These are phyloP conservation scores for Borovskyia barvae DNA, from an alignment of 208 protist genomes.

Conservation along the genomic window DNA sequence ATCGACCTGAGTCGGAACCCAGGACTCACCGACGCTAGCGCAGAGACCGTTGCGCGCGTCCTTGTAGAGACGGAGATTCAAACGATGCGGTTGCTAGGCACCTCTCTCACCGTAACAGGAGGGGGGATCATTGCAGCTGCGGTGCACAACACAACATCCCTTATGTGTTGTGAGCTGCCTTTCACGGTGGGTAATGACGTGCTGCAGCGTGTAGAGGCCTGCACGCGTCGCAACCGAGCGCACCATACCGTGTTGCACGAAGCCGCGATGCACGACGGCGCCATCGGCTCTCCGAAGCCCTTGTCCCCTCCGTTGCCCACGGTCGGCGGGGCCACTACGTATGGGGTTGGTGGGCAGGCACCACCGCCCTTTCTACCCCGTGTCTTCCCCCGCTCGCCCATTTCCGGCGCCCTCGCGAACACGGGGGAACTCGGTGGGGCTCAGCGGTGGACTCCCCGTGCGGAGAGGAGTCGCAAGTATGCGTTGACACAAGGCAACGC, in stretches of 20 bases:
- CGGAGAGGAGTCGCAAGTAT: too few species aligned
- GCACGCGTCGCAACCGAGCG: constrained; percentile 25
- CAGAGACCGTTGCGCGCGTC: constrained; percentile 33
- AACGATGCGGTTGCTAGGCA: constrained; percentile 47
- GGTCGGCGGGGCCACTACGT: too few species aligned
- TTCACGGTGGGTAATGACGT: constrained; percentile 72
- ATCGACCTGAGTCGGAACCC: constrained; percentile 73
- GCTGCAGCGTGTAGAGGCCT: constrained; percentile 20
- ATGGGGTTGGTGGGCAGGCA: too few species aligned
- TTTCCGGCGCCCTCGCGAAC: too few species aligned
- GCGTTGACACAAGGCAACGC: too few species aligned
- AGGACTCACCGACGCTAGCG: constrained; percentile 45
- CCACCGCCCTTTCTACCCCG: too few species aligned
- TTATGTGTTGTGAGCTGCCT: constrained; percentile 60
- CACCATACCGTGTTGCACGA: constrained; percentile 7
- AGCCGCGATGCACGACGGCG: constrained; percentile 5
- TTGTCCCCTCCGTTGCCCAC: too few species aligned
- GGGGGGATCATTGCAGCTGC: constrained; percentile 43
- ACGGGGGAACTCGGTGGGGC: too few species aligned
- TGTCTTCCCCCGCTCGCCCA: too few species aligned
- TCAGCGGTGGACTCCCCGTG: too few species aligned
- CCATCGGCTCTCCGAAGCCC: too few species aligned
- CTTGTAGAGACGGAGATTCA: constrained; percentile 40
- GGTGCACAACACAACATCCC: constrained; percentile 24
- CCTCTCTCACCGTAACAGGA: constrained; percentile 26